A percentile compares a stretch with the other conserved stretches of the same genome.
These are phyloP conservation scores for Solanum stenotomum DNA, from an alignment of 257 asterid species.

Conservation along the genomic window DNA sequence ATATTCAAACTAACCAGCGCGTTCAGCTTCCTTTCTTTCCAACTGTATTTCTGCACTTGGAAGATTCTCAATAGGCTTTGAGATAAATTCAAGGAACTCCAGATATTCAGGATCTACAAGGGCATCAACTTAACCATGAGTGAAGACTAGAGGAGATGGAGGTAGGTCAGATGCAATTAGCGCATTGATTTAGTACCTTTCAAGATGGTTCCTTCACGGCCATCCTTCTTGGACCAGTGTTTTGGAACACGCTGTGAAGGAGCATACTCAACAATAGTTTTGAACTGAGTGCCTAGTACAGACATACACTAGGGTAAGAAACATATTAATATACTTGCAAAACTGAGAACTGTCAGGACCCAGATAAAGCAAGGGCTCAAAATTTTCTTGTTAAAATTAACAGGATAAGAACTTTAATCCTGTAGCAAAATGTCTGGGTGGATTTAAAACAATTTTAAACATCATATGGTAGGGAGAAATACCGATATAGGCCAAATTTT, in stretches of 20 bases:
- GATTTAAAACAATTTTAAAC: background rate
- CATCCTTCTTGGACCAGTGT: constrained; percentile 86
- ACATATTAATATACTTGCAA: background rate
- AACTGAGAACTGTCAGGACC: background rate
- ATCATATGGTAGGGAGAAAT: background rate
- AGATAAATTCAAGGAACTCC: constrained; percentile 94
- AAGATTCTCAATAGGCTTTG: constrained; percentile 92
- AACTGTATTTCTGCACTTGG: constrained; percentile 99
- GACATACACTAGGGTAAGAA: background rate
- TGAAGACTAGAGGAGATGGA: constrained; percentile 8
- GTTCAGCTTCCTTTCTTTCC: constrained; percentile 98
- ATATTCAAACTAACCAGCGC: constrained; percentile 56
- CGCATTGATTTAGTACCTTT: constrained; percentile 49
- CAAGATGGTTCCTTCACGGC: constrained; percentile 84
- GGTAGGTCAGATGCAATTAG: constrained; percentile 14
- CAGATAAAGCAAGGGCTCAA: background rate
- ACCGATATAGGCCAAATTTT: background rate
- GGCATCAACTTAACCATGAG: constrained; percentile 23
- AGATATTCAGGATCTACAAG: constrained; percentile 95
- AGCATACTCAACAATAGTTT: constrained; percentile 85
- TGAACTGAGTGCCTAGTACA: constrained; percentile 76
- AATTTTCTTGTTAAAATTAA: background rate
- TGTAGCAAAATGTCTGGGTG: background rate
- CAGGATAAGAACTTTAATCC: background rate
- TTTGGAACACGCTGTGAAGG: constrained; percentile 96